Conservation (phyloP, 176 grass and related monocot genomes). For the Zea luxurians region DNA sequence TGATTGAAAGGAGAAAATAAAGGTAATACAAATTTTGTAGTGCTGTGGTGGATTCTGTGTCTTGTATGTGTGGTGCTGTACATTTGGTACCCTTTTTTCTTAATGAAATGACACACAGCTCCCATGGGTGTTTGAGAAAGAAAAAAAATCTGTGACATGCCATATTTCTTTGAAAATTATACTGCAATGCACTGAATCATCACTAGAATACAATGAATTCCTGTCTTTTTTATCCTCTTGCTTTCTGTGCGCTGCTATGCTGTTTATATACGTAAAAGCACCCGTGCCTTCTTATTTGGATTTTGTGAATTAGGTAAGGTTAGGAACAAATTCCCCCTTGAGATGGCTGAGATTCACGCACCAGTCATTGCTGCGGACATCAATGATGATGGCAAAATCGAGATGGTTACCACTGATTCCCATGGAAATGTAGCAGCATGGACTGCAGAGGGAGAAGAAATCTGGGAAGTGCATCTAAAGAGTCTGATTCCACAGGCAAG, state of each 20-base stretch:
- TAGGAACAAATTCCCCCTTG: conserved; percentile 85
- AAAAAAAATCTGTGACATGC: not conserved
- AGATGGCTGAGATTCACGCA: conserved; percentile 95
- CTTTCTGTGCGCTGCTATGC: conserved; percentile 6
- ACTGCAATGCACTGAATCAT: not conserved
- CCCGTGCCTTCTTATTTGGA: conserved; percentile 16
- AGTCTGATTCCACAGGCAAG: conserved; percentile 87
- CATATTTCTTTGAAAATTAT: conserved; percentile 6
- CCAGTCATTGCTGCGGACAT: conserved; percentile 86
- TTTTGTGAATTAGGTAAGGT: conserved; percentile 63
- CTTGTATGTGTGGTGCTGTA: not conserved
- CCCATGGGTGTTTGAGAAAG: not conserved
- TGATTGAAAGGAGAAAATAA: not conserved
- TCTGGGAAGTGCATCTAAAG: conserved; percentile 96
- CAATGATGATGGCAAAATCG: conserved; percentile 96
- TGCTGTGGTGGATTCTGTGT: not conserved
- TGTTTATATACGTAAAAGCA: conserved; percentile 14
- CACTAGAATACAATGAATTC: not conserved
- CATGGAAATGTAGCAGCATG: conserved; percentile 97
- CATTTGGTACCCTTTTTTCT: not conserved
- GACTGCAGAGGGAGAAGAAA: conserved; percentile 90
- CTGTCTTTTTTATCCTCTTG: not conserved
- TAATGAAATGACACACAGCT: not conserved
- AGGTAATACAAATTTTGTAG: not conserved
- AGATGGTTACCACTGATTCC: conserved; percentile 83